Percentiles rank a stretch among this genome's conserved stretches.
phyloP scores from a whole-genome alignment of 2,329 filamentous ascomycete genomes.

The Trichoderma afroharzianum region DNA sequence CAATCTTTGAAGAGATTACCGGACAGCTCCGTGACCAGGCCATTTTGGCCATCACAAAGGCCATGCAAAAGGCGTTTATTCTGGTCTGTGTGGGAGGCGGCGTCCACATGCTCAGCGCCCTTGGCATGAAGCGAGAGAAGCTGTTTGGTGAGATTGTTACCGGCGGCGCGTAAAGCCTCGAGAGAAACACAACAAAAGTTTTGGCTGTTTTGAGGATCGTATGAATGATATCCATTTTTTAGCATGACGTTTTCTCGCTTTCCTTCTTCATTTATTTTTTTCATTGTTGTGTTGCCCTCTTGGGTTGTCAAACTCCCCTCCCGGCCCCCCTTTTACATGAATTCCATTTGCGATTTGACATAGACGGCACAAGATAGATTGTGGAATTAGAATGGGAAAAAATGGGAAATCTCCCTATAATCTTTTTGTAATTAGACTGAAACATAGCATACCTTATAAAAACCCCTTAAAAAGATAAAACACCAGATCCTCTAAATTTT shows the following conservation, averaged over 20 bases:
- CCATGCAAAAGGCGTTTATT: conserved; percentile 15
- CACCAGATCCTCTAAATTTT: background rate
- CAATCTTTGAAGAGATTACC: conserved; percentile 13
- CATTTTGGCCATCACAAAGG: conserved; percentile 14
- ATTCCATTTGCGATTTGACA: background rate
- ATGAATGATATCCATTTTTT: background rate
- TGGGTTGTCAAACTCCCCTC: background rate
- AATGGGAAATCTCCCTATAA: background rate
- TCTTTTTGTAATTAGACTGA: background rate
- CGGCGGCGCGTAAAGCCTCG: background rate
- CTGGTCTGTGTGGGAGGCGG: conserved; percentile 11
- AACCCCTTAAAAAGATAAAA: background rate
- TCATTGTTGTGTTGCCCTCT: background rate
- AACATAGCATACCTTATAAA: background rate
- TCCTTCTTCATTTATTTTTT: background rate
- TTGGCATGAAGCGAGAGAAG: conserved; percentile 19
- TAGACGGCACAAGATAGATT: background rate
- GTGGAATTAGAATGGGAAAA: background rate
- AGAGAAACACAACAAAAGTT: background rate
- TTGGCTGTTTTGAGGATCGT: background rate
- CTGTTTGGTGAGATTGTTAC: conserved; percentile 17
- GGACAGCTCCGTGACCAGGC: conserved; percentile 1
- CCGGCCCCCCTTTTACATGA: background rate
- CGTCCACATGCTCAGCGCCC: background rate
- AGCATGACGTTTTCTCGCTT: background rate